Base-by-base conservation (phyloP, 2,329 filamentous ascomycete genomes). In the Curvularia verruculosa region DNA sequence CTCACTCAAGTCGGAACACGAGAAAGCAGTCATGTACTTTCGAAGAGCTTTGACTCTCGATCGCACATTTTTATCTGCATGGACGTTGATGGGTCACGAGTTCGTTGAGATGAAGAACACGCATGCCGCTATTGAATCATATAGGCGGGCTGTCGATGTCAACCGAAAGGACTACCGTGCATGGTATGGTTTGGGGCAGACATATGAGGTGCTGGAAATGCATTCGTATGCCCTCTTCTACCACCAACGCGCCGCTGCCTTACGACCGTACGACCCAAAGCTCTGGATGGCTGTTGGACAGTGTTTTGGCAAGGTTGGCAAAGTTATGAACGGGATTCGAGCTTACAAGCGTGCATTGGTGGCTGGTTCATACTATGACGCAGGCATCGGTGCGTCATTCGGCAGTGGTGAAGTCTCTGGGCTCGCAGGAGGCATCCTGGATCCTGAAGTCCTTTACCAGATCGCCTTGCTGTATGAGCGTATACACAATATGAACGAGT, bases 31-130 rank as follows among this genome's bases (percentile, higher is more conserved):
- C 51, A 92, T 97, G 79, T 98, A 98, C 77, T 99, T 99, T 80
- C 89, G 95, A 3, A 89, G 95, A 21, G 95, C 95, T 0, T 79
- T 99, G 19, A 96, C 92, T 0, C 82, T 99, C 0, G 95, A 99
- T 73, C 88, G 94, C 9, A 89, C 88, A 24, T 99, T 95, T 73
- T 84, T 97, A 15, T 96, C 92, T 0, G 95, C 95, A 1, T 99
- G 95, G 95, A 99, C 95, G 0, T 82, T 99, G 1, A 98, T 99
- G 94, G 95, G 95, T 1, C 95, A 99, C 76, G 95, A 99, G 75
- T 99, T 97, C 68, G 92, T 98, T 52, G 95, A 99, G 77, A 87
- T 99, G 78, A 99, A 98, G 73, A 99, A 99, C 74, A 98, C 94
- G 0, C 95, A 99, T 69, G 94, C 95, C 0, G 95, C 95, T 8